phyloP scores from a whole-genome alignment of 306 rosid genomes.

The Prunus armeniaca region DNA sequence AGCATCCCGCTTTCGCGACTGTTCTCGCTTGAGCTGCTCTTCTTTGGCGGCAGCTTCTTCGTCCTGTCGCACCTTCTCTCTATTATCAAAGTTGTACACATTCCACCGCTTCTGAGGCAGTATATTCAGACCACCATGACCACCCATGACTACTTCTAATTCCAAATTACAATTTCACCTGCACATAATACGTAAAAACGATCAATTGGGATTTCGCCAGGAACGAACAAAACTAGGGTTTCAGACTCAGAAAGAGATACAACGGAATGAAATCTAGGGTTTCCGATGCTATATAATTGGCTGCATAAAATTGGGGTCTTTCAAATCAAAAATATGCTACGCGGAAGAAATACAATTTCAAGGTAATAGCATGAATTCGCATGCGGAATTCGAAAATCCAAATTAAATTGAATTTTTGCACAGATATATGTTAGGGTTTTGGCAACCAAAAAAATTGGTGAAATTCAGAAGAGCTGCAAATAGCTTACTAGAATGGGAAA shows the following conservation, averaged over 20 bases:
- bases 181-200: not conserved
- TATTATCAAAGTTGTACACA: constrained; percentile 80
- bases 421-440: not conserved
- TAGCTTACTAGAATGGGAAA: not conserved
- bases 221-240: not conserved
- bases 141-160: constrained; percentile 55
- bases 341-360: not conserved
- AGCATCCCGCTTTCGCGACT: constrained; percentile 60
- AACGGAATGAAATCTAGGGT: not conserved
- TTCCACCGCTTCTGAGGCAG: constrained; percentile 98
- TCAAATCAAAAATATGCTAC: not conserved
- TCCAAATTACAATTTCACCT: constrained; percentile 17
- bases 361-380: not conserved
- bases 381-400: not conserved
- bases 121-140: constrained; percentile 89
- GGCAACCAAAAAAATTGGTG: not conserved
- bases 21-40: constrained; percentile 85
- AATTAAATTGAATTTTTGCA: not conserved
- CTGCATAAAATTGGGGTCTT: not conserved
- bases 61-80: constrained; percentile 82
- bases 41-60: constrained; percentile 92
- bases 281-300: not conserved
- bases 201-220: not conserved
- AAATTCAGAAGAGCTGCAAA: not conserved
- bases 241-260: not conserved